Evolutionary conservation across 140 eudicot genomes (phyloP), one percentile per base, ranked within the genome.

Genomic region (Cichorium intybus): DNA sequence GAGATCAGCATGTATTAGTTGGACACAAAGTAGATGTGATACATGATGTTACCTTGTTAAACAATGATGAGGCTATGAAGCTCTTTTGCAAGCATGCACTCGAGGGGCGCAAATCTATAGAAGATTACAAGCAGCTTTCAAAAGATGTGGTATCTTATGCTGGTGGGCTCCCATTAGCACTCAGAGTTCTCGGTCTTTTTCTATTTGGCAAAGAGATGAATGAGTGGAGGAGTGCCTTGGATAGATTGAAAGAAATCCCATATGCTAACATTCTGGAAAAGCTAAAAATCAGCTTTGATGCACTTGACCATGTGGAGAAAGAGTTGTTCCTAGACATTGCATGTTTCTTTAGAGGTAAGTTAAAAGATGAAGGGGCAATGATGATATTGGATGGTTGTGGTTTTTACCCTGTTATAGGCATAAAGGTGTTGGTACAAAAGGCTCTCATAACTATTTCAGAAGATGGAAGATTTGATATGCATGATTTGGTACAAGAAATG

Each of bases 261-360:
- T 14, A 62, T 12, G 35, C 2, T 24, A 11, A 23, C 20, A 64
- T 76, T 70, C 4, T 56, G 10, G 31, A 70, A 14, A 63, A 21
- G 21, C 73, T 76, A 17, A 64, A 56, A 62, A 70, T 70, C 4
- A 70, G 77, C 20, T 76, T 45, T 27, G 73, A 76, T 24, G 81
- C 72, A 34, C 76, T 76, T 27, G 12, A 48, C 8, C 16, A 3
- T 10, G 27, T 14, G 1, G 68, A 70, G 23, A 75, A 52, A 56
- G 16, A 56, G 8, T 43, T 68, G 20, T 75, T 75, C 34, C 55
- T 75, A 3, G 80, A 75, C 54, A 75, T 75, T 26, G 80, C 76
- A 60, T 75, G 80, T 45, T 68, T 75, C 43, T 52, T 43, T 4
- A 61, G 60, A 46, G 49, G 51, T 1, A 0, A 0, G 17, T 8